Conservation (phyloP, 805 yeast species). For the Candida adriatica region DNA sequence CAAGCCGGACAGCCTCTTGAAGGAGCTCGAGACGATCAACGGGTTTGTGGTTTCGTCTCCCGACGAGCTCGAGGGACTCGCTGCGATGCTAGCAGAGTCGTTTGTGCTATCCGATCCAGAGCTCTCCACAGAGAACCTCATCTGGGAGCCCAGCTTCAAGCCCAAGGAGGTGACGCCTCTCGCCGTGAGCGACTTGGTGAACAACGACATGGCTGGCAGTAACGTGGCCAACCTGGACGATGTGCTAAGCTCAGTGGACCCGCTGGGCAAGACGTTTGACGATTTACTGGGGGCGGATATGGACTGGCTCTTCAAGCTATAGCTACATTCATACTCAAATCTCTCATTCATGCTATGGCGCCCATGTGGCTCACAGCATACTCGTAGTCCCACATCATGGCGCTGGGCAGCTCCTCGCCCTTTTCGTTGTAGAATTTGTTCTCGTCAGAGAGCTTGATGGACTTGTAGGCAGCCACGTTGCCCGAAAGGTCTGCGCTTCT, state of each 20-base stretch:
- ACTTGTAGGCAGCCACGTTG: constrained; percentile 11
- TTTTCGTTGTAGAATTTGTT: constrained; percentile 17
- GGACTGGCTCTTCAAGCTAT: constrained; percentile 12
- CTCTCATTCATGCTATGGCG: no score
- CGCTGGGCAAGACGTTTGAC: neutral
- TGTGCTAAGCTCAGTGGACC: constrained; percentile 1
- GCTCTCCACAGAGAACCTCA: constrained; percentile 11
- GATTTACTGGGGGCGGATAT: neutral
- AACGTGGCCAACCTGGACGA: constrained; percentile 7
- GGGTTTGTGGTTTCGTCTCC: constrained; percentile 7
- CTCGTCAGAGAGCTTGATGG: constrained; percentile 14
- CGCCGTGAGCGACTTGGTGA: constrained; percentile 4
- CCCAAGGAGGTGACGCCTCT: constrained; percentile 3
- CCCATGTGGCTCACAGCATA: constrained; percentile 5
- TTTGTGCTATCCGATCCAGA: constrained; percentile 11
- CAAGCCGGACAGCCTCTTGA: constrained; percentile 11
- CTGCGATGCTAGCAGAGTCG: constrained; percentile 1
- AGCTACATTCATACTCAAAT: no score
- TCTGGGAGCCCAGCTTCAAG: constrained; percentile 20
- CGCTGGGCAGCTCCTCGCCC: constrained; percentile 8
- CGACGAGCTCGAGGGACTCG: constrained; percentile 6
- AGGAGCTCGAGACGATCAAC: constrained; percentile 17
- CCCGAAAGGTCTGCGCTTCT: constrained; percentile 3
- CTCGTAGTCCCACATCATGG: constrained; percentile 20
- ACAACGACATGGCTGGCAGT: constrained; percentile 4